phyloP scores from a whole-genome alignment of 176 grass and related monocot species.

The Musa itinerans region DNA sequence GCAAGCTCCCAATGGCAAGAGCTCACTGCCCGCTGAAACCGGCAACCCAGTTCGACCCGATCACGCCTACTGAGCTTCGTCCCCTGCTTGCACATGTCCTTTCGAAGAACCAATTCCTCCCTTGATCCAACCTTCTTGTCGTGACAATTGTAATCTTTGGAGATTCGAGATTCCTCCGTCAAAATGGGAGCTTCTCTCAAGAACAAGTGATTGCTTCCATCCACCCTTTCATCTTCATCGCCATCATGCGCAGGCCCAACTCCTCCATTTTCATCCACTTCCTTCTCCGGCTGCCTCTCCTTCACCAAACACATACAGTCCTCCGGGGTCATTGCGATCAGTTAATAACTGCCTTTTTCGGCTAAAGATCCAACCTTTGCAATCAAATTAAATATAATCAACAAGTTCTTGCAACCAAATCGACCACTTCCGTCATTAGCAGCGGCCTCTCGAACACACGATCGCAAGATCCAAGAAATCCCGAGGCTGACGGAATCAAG shows the following conservation, averaged over 20 bases:
- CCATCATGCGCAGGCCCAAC: neutral
- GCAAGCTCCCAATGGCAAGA: slow-evolving; percentile 56
- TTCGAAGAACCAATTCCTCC: slow-evolving; percentile 33
- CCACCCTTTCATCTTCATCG: slow-evolving; percentile 14
- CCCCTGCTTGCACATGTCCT: slow-evolving; percentile 40
- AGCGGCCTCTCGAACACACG: neutral
- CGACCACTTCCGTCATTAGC: neutral
- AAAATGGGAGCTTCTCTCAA: slow-evolving; percentile 20
- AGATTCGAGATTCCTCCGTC: slow-evolving; percentile 30
- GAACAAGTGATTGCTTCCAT: slow-evolving; percentile 37
- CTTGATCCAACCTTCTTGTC: slow-evolving; percentile 50
- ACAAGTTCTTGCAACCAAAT: neutral
- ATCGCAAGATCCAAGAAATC: neutral
- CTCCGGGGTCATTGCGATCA: slow-evolving; percentile 15
- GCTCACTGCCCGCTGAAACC: slow-evolving; percentile 62
- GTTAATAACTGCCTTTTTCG: slow-evolving; percentile 21
- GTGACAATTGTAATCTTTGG: slow-evolving; percentile 14
- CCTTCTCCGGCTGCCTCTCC: slow-evolving; percentile 26
- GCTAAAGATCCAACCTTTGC: neutral
- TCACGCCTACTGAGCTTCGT: slow-evolving; percentile 64
- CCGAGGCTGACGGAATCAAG: neutral
- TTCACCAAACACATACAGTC: slow-evolving; percentile 23
- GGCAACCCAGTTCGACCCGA: slow-evolving; percentile 51
- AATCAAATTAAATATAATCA: neutral
- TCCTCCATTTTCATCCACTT: slow-evolving; percentile 32